A percentile compares a stretch with the other conserved stretches of the same genome.
Evolutionary conservation across 2,329 filamentous ascomycete genomes (phyloP).

Genomic region (Fonsecaea multimorphosa): DNA sequence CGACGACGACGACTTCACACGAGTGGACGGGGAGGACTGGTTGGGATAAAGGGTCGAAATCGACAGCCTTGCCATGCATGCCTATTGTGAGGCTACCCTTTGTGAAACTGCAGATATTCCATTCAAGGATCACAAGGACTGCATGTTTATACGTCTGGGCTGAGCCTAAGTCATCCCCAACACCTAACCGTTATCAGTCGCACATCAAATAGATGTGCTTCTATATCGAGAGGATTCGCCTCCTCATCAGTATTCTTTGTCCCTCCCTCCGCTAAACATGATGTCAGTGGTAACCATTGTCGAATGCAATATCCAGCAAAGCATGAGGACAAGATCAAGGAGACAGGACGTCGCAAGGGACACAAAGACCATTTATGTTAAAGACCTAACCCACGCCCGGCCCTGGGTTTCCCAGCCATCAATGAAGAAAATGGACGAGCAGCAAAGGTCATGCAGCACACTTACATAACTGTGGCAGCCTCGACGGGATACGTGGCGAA

Average conservation of each 20-base stretch:
- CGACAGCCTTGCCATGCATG: no score
- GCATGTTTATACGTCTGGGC: no score
- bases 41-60: no score
- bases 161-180: no score
- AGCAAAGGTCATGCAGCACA: conserved; percentile 47
- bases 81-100: no score
- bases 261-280: conserved; percentile 13
- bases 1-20: neutral
- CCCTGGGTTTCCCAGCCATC: conserved; percentile 46
- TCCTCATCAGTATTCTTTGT: conserved; percentile 9
- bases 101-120: no score
- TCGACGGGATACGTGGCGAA: conserved; percentile 50
- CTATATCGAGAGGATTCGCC: neutral
- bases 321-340: conserved; percentile 15
- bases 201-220: neutral
- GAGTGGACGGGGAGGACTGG: neutral
- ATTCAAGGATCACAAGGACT: no score
- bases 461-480: conserved; percentile 45
- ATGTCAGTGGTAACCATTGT: conserved; percentile 8
- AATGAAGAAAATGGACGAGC: conserved; percentile 51
- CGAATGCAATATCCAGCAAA: conserved; percentile 12
- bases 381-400: conserved; percentile 49
- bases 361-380: conserved; percentile 49
- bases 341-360: neutral
- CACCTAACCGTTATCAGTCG: no score